A percentile compares a stretch with the other conserved stretches of the same genome.
These are phyloP conservation scores for Schizothecium vesticola DNA, from an alignment of 495 filamentous ascomycete species.

Conservation along the genomic window DNA sequence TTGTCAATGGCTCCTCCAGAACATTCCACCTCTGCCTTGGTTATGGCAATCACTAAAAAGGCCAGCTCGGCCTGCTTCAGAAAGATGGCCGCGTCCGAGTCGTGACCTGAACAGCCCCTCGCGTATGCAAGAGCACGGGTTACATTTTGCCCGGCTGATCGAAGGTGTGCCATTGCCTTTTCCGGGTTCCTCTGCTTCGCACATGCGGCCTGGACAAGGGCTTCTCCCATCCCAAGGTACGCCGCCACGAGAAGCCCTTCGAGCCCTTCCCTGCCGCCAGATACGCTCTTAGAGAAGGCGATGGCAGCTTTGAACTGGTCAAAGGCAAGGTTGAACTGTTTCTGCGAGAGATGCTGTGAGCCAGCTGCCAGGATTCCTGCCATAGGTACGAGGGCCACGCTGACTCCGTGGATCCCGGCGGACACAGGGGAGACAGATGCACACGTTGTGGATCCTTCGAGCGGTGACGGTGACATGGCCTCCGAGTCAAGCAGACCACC, in stretches of 20 bases:
- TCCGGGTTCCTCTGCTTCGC: neutral
- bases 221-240: neutral
- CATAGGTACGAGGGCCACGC: neutral
- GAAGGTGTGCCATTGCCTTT: conserved; percentile 1
- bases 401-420: neutral
- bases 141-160: neutral
- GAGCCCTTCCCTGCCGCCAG: neutral
- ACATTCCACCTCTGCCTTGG: neutral
- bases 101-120: neutral
- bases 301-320: conserved; percentile 1
- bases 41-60: neutral
- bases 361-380: neutral
- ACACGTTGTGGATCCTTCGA: neutral
- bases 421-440: neutral
- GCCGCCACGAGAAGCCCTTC: neutral
- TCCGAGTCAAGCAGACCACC: no score
- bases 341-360: neutral
- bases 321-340: neutral
- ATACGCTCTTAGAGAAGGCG: neutral
- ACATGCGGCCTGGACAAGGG: neutral
- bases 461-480: neutral
- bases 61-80: conserved; percentile 2
- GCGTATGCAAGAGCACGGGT: neutral
- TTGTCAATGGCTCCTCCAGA: neutral
- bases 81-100: neutral